Conservation (phyloP, 257 asterid species). For the Petunia axillaris region DNA sequence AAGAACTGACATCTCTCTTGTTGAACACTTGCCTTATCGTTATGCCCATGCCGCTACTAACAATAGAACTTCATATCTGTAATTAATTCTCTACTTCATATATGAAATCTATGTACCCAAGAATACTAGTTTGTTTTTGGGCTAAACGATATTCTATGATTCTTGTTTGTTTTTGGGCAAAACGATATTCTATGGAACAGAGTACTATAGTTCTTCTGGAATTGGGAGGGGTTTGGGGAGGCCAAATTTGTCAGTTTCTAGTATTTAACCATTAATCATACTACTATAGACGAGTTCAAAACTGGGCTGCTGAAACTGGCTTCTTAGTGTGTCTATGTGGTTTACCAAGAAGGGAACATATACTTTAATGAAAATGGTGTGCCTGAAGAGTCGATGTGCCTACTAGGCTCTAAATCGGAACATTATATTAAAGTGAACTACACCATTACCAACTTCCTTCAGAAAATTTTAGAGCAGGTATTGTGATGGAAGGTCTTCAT, state of each 20-base stretch:
- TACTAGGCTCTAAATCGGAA: not conserved
- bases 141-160: not conserved
- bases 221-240: not conserved
- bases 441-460: not conserved
- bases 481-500: not conserved
- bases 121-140: not conserved
- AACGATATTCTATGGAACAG: not conserved
- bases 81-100: not conserved
- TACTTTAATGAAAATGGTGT: not conserved
- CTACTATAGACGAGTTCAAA: not conserved
- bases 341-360: not conserved
- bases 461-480: not conserved
- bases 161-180: not conserved
- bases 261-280: not conserved
- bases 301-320: not conserved
- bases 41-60: not conserved
- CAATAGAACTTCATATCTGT: not conserved
- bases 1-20: not conserved
- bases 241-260: conserved; percentile 7
- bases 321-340: not conserved
- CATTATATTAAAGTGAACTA: not conserved
- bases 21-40: not conserved
- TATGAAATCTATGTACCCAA: not conserved
- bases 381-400: not conserved
- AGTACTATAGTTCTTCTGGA: not conserved